Conservation (phyloP, 2,329 filamentous ascomycete genomes). For the Botrytis fragariae region DNA sequence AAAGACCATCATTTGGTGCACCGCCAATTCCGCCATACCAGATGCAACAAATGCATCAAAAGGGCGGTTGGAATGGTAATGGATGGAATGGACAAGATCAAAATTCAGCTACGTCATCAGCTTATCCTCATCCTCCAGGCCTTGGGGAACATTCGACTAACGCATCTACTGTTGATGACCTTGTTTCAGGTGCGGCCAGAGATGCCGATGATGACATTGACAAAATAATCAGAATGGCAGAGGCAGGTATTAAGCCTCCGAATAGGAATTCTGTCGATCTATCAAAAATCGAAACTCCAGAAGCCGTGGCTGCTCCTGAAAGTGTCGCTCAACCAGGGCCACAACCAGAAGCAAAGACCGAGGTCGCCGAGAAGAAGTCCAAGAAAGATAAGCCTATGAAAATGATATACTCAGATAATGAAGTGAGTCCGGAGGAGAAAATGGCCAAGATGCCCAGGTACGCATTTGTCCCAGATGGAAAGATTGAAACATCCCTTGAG, state of each 20-base stretch:
- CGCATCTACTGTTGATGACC: slow-evolving; percentile 49
- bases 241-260: slow-evolving; percentile 55
- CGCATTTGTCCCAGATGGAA: slow-evolving; percentile 55
- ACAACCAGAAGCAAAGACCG: slow-evolving; percentile 38
- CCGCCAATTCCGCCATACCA: slow-evolving; percentile 48
- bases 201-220: slow-evolving; percentile 64
- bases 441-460: slow-evolving; percentile 79
- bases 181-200: slow-evolving; percentile 45
- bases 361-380: slow-evolving; percentile 57
- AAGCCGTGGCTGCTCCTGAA: neutral
- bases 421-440: slow-evolving; percentile 82
- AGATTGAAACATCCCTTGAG: slow-evolving; percentile 37
- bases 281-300: slow-evolving; percentile 31
- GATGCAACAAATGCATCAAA: slow-evolving; percentile 53
- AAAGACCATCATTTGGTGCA: slow-evolving; percentile 56
- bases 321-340: slow-evolving; percentile 40
- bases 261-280: slow-evolving; percentile 45
- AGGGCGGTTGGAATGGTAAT: slow-evolving; percentile 40
- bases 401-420: slow-evolving; percentile 80
- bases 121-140: slow-evolving; percentile 40
- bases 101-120: slow-evolving; percentile 42
- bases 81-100: slow-evolving; percentile 41
- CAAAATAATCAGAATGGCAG: slow-evolving; percentile 62
- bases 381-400: slow-evolving; percentile 68
- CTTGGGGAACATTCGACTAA: slow-evolving; percentile 39